Conservation (phyloP, 1,284 basidiomycete species). For the Irpex sp. region DNA sequence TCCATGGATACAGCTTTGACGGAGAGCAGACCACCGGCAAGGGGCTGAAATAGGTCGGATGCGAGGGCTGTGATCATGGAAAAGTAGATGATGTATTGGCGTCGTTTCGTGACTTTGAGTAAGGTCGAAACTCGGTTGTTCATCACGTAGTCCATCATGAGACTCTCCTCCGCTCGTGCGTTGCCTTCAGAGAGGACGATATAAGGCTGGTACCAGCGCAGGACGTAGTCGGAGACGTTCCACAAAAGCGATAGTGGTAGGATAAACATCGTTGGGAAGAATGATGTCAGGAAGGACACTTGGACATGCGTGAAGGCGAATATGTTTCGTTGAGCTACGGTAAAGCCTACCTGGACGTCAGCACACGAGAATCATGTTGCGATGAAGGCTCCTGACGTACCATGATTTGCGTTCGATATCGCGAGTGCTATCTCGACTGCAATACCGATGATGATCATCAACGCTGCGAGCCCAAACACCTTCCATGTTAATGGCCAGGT, state of each 20-base stretch:
- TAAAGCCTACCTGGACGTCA: constrained; percentile 39
- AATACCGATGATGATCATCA: constrained; percentile 46
- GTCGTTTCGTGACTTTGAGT: constrained; percentile 6
- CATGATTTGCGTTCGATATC: constrained; percentile 39
- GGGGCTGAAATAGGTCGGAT: constrained; percentile 15
- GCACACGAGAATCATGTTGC: not conserved
- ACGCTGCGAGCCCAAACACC: constrained; percentile 34
- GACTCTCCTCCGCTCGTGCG: constrained; percentile 47
- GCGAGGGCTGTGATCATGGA: constrained; percentile 15
- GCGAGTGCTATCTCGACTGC: constrained; percentile 42
- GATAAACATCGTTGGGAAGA: constrained; percentile 50
- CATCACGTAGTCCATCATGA: constrained; percentile 59
- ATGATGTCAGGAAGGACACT: constrained; percentile 52
- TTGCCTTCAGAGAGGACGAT: constrained; percentile 47
- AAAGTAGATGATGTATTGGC: constrained; percentile 13
- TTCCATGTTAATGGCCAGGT: constrained; percentile 37
- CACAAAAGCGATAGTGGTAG: constrained; percentile 21
- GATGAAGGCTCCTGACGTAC: constrained; percentile 28
- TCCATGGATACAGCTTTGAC: constrained; percentile 5
- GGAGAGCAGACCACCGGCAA: constrained; percentile 14
- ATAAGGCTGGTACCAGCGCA: constrained; percentile 45
- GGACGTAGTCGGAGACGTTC: constrained; percentile 17
- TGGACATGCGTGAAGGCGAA: constrained; percentile 39
- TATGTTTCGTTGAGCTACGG: constrained; percentile 44
- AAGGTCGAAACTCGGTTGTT: constrained; percentile 7